Evolutionary conservation across 352 stramenopile genomes (phyloP), one percentile per base, ranked within the genome.

Genomic region (Phytophthora podocarpi): DNA sequence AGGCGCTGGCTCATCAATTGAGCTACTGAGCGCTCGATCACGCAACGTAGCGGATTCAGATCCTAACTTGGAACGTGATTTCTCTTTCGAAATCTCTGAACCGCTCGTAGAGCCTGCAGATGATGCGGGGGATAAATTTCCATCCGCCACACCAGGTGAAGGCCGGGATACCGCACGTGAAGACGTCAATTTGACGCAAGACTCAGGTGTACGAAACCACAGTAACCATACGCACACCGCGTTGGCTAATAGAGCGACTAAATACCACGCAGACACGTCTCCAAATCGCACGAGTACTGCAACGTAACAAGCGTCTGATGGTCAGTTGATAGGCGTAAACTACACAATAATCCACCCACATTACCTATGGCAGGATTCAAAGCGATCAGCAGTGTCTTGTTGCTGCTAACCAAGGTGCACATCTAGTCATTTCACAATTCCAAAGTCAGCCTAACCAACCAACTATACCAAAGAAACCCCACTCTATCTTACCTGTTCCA

Each of bases 241-340:
- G 26, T 88, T 88, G 62, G 76, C 67, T 45, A 84, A 36, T 18
- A 81, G 42, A 5, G 50, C 49, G 6, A 64, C 45, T 6, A 72
- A 63, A 31, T 59, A 61, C 37, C 75, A 55, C 5, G 45, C 47
- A 15, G 66, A 63, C 11, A 62, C 47, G 27, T 54, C 71, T 4
- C 76, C 74, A 35, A 84, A 88, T 7, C 68, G 64, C 18, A 85
- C 68, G 5, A 87, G 47, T 23, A 83, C 78, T 87, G 21, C 21
- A 31, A 48, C 18, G 31, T 28, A 42, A 23, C 8, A 48, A 59
- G 9, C 10, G n/a, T 37, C 16, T 13, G 13, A 18, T 12, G 45
- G n/a, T 43, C 36, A 61, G 23, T 20, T 23, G 13, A n/a, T 12
- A 46, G 11, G 2, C 4, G 37, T 28, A 41, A 30, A 28, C 9